Conservation (phyloP, 768 basidiomycete species). For the Macrolepiota dolichaula region DNA sequence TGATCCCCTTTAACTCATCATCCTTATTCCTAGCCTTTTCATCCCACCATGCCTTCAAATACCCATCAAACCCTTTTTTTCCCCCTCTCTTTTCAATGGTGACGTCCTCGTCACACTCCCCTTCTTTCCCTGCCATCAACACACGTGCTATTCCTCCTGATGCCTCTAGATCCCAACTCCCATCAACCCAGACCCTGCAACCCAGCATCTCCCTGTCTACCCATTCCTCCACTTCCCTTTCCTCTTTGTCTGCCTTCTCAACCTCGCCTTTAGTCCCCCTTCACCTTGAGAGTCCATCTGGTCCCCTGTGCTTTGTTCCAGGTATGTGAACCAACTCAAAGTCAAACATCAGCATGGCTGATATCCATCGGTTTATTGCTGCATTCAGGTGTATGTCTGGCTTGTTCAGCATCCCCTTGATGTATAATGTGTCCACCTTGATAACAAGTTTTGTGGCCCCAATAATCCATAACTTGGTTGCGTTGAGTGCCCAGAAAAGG, state of each 20-base stretch:
- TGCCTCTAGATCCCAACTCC: not conserved
- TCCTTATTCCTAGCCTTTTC: not conserved
- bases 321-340: slow-evolving; percentile 36
- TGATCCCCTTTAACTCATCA: not conserved
- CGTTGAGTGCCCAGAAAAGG: slow-evolving; percentile 22
- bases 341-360: slow-evolving; percentile 31
- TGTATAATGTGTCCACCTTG: slow-evolving; percentile 36
- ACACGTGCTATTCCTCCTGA: not conserved
- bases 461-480: slow-evolving; percentile 13
- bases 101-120: not conserved
- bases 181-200: slow-evolving; percentile 2
- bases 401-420: slow-evolving; percentile 40
- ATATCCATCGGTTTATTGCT: slow-evolving; percentile 38
- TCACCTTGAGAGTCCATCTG: slow-evolving; percentile 35
- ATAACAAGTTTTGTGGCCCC: slow-evolving; percentile 25
- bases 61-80: too few relatives aligned
- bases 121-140: not conserved
- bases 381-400: slow-evolving; percentile 34
- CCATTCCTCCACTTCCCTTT: slow-evolving; percentile 24
- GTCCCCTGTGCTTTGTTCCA: slow-evolving; percentile 25
- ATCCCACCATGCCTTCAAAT: too few relatives aligned
- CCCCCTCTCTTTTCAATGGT: not conserved
- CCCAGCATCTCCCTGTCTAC: slow-evolving; percentile 16
- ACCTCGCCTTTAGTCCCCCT: slow-evolving; percentile 12
- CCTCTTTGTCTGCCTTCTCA: not conserved